Evolutionary conservation across 1,284 basidiomycete genomes (phyloP).

Genomic region (Apiotrichum gracile): DNA sequence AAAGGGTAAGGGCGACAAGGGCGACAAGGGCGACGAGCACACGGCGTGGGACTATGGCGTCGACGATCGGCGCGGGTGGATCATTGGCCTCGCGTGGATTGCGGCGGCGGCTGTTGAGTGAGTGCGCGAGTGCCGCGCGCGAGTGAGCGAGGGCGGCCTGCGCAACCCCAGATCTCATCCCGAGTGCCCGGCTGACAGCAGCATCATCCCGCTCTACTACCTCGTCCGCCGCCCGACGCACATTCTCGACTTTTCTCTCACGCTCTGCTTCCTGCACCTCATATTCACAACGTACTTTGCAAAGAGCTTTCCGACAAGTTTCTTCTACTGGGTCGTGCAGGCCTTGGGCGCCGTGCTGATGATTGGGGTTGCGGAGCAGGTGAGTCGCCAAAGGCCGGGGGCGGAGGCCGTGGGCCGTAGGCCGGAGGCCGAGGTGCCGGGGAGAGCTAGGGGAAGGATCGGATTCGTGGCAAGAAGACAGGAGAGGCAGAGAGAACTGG

Average conservation of each 20-base stretch:
- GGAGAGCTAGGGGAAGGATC: no score
- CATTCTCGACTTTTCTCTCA: constrained; percentile 88
- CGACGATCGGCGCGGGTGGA: constrained; percentile 76
- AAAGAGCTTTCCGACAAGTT: constrained; percentile 72
- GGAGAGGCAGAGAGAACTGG: no score
- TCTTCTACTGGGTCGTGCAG: constrained; percentile 84
- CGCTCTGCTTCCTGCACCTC: constrained; percentile 81
- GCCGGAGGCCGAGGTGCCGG: no score
- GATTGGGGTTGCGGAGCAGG: constrained; percentile 77
- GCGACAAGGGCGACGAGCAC: background rate
- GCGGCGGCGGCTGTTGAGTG: constrained; percentile 73
- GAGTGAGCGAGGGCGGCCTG: background rate
- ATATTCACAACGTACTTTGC: constrained; percentile 89
- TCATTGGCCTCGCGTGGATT: constrained; percentile 77
- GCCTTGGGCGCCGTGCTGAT: constrained; percentile 64
- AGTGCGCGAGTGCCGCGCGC: constrained; percentile 33
- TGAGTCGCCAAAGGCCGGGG: no score
- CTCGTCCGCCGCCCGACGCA: constrained; percentile 84
- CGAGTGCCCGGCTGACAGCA: constrained; percentile 42
- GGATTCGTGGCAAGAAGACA: no score
- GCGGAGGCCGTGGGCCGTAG: no score
- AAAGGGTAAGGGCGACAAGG: background rate
- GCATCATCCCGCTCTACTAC: constrained; percentile 79
- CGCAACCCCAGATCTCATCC: no score
- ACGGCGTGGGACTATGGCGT: constrained; percentile 50